Base-by-base conservation (phyloP, 2,329 filamentous ascomycete species). In the Aspergillus fumigatus region DNA sequence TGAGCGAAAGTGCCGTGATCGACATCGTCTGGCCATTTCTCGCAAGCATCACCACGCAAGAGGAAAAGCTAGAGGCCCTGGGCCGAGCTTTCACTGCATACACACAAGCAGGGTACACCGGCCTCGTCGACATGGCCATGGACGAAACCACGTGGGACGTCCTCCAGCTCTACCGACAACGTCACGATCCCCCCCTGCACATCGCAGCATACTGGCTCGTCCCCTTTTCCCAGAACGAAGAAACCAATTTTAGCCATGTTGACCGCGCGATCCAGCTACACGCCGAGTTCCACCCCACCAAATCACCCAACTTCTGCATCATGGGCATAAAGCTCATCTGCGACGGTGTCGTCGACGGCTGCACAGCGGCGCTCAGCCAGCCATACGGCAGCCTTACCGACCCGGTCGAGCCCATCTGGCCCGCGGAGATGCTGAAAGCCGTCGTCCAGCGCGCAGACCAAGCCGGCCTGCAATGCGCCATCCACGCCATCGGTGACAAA, bases 101-200 rank as follows among this genome's bases (percentile, higher is more conserved):
- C 55, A 76, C 75, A 27, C 66, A 71, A 0, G 74, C 73, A 0
- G 79, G 79, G 0, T 79, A 78, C 54, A 81, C 79, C 0, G 78
- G 78, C 2, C 67, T 79, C 38, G 72, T 81, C 6, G 79, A 81
- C 49, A 81, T 81, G 79, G 79, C 78, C 21, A 81, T 80, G 77
- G 78, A 81, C 53, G 78, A 81, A 35, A 70, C 71, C 23, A 71
- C 72, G 1, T 82, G 79, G 79, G 74, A 74, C 47, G 71, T 77
- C 0, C 62, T 81, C 23, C 66, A 75, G 3, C 65, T 71, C 5
- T 67, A 79, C 23, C 71, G 69, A n/a, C 61, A 65, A n/a, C 63
- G 71, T 1, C 71, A 72, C 1, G 50, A 60, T 1, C 60, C 79
- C 3, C 74, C 76, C 0, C 67, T 81, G 29, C 73, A 78, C 6